Conservation (phyloP, 225 moss, liverwort and hornwort genomes). For the Ulota crispa region DNA sequence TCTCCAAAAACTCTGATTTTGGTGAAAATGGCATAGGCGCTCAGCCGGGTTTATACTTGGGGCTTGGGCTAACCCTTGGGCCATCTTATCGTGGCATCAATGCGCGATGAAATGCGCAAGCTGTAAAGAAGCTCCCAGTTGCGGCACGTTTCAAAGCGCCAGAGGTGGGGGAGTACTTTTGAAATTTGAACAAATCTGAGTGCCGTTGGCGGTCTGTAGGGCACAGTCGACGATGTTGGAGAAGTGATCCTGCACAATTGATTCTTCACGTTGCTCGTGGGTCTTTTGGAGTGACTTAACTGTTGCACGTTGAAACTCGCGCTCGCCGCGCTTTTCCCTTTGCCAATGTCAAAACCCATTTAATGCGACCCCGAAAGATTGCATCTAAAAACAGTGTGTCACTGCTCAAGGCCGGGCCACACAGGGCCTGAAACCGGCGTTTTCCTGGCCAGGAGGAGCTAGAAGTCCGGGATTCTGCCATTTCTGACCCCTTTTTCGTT, state of each 20-base stretch:
- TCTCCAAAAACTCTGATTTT: no score
- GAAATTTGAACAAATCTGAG: neutral
- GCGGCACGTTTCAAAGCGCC: neutral
- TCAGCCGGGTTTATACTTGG: no score
- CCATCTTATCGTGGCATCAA: neutral
- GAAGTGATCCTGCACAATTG: neutral
- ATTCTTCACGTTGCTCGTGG: neutral
- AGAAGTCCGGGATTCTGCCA: no score
- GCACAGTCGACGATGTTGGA: neutral
- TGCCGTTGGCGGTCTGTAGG: neutral
- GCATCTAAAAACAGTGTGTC: conserved; percentile 4
- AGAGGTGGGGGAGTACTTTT: neutral
- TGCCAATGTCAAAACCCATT: neutral
- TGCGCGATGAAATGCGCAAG: neutral
- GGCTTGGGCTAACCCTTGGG: neutral
- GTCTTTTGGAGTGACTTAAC: neutral
- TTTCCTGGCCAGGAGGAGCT: no score
- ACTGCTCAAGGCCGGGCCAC: neutral
- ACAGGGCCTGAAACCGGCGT: fast-evolving
- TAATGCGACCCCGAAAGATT: neutral
- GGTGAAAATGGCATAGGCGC: no score
- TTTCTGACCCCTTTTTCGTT: no score
- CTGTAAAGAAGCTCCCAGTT: conserved; percentile 8
- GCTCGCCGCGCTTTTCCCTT: neutral
- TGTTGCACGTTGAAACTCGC: neutral